Conservation (phyloP, 2,329 filamentous ascomycete species). For the Aureobasidium namibiae region DNA sequence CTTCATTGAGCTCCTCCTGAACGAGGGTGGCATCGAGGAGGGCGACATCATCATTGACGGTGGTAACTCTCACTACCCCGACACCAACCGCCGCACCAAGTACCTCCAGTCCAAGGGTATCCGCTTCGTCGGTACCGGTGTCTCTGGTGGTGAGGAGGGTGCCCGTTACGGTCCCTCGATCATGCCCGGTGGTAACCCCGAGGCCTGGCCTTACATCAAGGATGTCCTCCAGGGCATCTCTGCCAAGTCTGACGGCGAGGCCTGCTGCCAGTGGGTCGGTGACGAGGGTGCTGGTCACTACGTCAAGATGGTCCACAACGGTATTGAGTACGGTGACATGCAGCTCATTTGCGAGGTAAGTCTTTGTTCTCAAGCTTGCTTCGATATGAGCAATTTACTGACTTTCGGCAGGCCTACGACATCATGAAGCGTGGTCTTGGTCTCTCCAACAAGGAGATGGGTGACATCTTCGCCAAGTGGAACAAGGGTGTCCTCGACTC, state of each 20-base stretch:
- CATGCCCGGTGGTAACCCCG: slow-evolving; percentile 98
- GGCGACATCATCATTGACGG: slow-evolving; percentile 99
- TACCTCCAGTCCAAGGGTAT: slow-evolving; percentile 84
- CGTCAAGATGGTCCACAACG: slow-evolving; percentile 99
- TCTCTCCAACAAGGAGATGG: slow-evolving; percentile 85
- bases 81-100: slow-evolving; percentile 92
- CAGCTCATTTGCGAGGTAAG: slow-evolving; percentile 97
- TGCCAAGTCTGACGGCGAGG: slow-evolving; percentile 93
- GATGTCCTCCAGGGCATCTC: slow-evolving; percentile 97
- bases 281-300: slow-evolving; percentile 99
- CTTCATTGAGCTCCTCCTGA: slow-evolving; percentile 91
- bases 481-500: slow-evolving; percentile 98
- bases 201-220: slow-evolving; percentile 97
- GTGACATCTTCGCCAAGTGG: slow-evolving; percentile 89
- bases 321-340: slow-evolving; percentile 99
- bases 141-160: slow-evolving; percentile 98
- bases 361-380: neutral
- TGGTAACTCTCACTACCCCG: slow-evolving; percentile 98
- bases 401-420: slow-evolving; percentile 72
- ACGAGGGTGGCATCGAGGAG: slow-evolving; percentile 56
- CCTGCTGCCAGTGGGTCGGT: slow-evolving; percentile 99
- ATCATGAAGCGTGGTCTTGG: slow-evolving; percentile 98
- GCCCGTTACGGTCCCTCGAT: slow-evolving; percentile 93
- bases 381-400: neutral
- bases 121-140: slow-evolving; percentile 92